These are phyloP conservation scores for Verticillium albo-atrum DNA, from an alignment of 2,329 filamentous ascomycete species.

Conservation along the genomic window DNA sequence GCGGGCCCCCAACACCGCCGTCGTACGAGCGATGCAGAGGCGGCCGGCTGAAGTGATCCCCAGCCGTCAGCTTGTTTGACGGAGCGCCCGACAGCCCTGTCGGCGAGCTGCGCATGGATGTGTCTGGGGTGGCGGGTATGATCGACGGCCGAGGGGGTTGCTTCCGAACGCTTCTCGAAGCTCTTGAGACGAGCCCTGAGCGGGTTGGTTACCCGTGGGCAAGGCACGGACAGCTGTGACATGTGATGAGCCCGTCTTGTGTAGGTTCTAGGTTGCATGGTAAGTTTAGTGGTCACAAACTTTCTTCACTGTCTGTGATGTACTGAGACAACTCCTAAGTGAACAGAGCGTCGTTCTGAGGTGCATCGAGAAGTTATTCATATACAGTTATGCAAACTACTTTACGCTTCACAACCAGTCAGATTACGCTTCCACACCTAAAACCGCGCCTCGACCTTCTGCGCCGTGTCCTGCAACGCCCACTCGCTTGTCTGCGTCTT, in stretches of 20 bases:
- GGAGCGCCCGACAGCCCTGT: neutral
- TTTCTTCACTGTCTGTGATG: no score
- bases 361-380: no score
- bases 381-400: neutral
- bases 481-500: constrained; percentile 61
- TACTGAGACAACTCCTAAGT: no score
- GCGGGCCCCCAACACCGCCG: neutral
- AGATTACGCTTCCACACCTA: constrained; percentile 8
- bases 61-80: neutral
- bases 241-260: neutral
- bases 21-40: neutral
- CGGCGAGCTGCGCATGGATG: neutral
- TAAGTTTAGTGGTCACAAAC: no score
- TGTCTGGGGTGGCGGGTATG: neutral
- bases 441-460: constrained; percentile 35
- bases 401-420: neutral
- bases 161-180: neutral
- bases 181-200: neutral
- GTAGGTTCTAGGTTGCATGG: no score
- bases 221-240: neutral
- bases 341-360: no score
- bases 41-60: neutral
- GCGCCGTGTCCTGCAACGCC: constrained; percentile 65
- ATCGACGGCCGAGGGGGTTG: neutral
- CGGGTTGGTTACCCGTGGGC: constrained; percentile 10